Percentiles rank a stretch among this genome's conserved stretches.
These are phyloP conservation scores for Novymonas esmeraldas DNA, from an alignment of 208 protist species.

Conservation along the genomic window DNA sequence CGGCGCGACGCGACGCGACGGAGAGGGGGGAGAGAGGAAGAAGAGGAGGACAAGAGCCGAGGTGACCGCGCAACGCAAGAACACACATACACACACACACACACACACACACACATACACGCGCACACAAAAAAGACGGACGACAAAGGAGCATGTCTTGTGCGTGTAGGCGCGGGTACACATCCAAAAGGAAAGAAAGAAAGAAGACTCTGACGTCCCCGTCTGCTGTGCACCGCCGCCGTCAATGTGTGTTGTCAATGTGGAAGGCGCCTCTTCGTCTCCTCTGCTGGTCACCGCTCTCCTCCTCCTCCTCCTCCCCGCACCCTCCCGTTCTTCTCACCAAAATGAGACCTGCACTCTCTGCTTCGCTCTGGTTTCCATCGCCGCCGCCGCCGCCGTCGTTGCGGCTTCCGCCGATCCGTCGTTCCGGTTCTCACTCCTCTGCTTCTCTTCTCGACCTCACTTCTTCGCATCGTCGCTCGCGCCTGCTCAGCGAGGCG, in stretches of 20 bases:
- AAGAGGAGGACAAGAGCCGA: neutral
- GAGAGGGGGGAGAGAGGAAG: neutral
- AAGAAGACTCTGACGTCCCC: too few relatives aligned
- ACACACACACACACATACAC: neutral
- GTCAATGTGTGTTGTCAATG: too few relatives aligned
- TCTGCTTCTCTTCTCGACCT: slow-evolving; percentile 16
- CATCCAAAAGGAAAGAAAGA: neutral
- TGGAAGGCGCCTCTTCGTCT: too few relatives aligned
- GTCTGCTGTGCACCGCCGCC: too few relatives aligned
- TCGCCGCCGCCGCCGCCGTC: neutral
- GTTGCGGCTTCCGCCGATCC: slow-evolving; percentile 2
- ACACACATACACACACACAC: neutral
- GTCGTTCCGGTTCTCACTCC: slow-evolving; percentile 15
- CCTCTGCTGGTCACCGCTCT: too few relatives aligned
- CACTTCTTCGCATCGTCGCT: slow-evolving; percentile 8
- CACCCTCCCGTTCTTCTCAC: neutral
- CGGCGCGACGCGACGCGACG: neutral
- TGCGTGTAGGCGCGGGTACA: too few relatives aligned
- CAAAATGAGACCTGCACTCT: too few relatives aligned
- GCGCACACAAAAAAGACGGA: neutral
- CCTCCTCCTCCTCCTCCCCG: too few relatives aligned
- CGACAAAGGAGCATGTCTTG: too few relatives aligned
- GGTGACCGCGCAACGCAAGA: neutral
- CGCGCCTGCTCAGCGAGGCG: slow-evolving; percentile 4
- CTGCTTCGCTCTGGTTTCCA: neutral